Percentiles rank a stretch among this genome's conserved stretches.
Conservation (phyloP, 176 grass and related monocot genomes). For the Hsuehochloa calcarea region DNA sequence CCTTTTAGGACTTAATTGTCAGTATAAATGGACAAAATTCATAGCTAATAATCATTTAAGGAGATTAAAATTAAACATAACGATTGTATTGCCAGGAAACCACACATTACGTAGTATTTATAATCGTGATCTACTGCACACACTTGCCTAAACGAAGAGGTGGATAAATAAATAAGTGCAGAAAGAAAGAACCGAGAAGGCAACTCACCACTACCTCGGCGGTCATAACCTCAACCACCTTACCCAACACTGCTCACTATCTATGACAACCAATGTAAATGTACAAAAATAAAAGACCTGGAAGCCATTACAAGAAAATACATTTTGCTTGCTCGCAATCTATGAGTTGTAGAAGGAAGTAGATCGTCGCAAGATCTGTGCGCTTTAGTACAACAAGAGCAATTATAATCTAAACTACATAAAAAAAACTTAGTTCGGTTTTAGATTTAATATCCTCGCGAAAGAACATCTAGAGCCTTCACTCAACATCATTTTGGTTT, state of each 20-base stretch:
- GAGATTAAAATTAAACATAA: not conserved
- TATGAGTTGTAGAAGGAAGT: not conserved
- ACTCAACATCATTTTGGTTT: not conserved
- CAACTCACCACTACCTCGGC: conserved; percentile 44
- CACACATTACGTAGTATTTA: not conserved
- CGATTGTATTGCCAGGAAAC: not conserved
- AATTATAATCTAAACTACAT: not conserved
- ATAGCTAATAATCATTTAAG: not conserved
- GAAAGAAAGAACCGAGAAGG: conserved; percentile 1
- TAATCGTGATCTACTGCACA: not conserved
- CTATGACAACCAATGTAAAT: not conserved
- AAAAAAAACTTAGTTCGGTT: not conserved
- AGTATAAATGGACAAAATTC: not conserved
- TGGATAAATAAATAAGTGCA: conserved; percentile 17
- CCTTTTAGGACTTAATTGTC: not conserved
- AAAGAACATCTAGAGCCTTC: not conserved
- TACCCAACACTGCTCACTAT: conserved; percentile 44
- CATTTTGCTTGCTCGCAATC: not conserved
- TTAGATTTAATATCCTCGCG: not conserved
- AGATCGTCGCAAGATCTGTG: not conserved
- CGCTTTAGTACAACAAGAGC: not conserved
- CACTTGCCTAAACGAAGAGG: not conserved
- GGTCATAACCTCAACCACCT: conserved; percentile 63
- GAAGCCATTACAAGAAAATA: conserved; percentile 2
- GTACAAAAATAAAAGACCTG: not conserved